These are phyloP conservation scores for Rhipidocladum racemiflorum DNA, from an alignment of 176 grass and related monocot species.

Conservation along the genomic window DNA sequence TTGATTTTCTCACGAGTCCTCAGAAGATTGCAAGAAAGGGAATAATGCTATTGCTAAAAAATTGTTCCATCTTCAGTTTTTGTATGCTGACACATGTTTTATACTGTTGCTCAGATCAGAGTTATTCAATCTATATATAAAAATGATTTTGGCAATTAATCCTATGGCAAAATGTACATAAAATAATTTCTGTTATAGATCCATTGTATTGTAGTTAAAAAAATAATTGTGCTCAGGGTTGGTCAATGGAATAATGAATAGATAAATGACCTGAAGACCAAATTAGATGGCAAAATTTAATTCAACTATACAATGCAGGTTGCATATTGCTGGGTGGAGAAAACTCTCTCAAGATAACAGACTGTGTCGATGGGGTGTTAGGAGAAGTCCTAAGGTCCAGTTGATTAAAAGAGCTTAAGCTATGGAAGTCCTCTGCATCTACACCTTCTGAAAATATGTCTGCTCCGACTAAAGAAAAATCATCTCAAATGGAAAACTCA, in stretches of 20 bases:
- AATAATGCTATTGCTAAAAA: too few relatives aligned
- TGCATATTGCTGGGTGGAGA: slow-evolving; percentile 49
- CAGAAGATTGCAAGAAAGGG: too few relatives aligned
- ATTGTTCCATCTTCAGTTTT: too few relatives aligned
- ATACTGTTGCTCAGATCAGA: neutral
- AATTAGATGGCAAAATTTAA: neutral
- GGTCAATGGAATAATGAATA: neutral
- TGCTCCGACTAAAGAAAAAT: slow-evolving; percentile 16
- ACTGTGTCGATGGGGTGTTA: slow-evolving; percentile 50
- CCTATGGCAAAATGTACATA: neutral
- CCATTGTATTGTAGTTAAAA: neutral
- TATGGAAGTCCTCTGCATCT: slow-evolving; percentile 32
- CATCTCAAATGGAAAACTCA: slow-evolving; percentile 23
- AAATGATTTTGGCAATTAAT: neutral
- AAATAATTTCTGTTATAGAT: neutral
- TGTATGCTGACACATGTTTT: neutral
- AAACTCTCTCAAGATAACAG: slow-evolving; percentile 34
- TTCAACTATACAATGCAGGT: slow-evolving; percentile 30
- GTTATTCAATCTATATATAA: neutral
- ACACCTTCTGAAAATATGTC: too few relatives aligned
- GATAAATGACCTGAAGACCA: neutral
- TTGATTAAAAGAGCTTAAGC: slow-evolving; percentile 52
- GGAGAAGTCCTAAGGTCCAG: slow-evolving; percentile 48
- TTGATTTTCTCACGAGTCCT: too few relatives aligned
- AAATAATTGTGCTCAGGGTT: neutral